Base-by-base conservation (phyloP, 73 alveolate species). In the Paramecium sonneborni region DNA sequence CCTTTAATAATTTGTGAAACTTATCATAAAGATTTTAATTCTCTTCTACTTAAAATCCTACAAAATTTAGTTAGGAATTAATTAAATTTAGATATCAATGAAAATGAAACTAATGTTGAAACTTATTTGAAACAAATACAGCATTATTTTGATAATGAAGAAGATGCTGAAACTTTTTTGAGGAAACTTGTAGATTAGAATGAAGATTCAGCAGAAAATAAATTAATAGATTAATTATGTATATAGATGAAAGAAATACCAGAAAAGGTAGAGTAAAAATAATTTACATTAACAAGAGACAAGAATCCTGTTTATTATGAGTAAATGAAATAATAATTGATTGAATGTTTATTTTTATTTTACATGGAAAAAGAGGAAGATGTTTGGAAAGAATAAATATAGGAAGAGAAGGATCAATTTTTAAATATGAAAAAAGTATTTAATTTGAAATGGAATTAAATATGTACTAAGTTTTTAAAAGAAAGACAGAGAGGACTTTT, bases 401-500 rank as follows among this genome's bases (percentile, higher is more conserved):
- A 79, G 20, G 69, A 79, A 0, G 90, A 79, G 21, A 12, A 44
- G 14, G 5, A 41, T 5, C 18, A 43, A 79, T 79, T 79, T 46
- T 3, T 24, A 46, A 39, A 79, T 44, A 30, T 79, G 55, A 79
- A 79, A 24, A 24, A 79, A 20, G 55, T 44, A 9, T 24, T 79
- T 12, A n/a, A 79, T 43, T 24, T 43, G 7, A 46, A 46, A 79
- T 39, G 90, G 44, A 34, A 39, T 39, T 20, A 0, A 0, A 0
- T 79, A 38, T 79, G 90, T 12, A 79, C 90, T 1, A 79, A 79
- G 24, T 46, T 39, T 12, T 11, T 79, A 7, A 79, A 79, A 23
- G 90, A 79, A 46, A 79, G 55, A 79, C 5, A 46, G 18, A 79
- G 90, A 18, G 90, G 44, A 24, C 14, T 79, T 1, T 44, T 79